Base-by-base conservation (phyloP, 805 yeast species). In the Kluyveromyces siamensis region DNA sequence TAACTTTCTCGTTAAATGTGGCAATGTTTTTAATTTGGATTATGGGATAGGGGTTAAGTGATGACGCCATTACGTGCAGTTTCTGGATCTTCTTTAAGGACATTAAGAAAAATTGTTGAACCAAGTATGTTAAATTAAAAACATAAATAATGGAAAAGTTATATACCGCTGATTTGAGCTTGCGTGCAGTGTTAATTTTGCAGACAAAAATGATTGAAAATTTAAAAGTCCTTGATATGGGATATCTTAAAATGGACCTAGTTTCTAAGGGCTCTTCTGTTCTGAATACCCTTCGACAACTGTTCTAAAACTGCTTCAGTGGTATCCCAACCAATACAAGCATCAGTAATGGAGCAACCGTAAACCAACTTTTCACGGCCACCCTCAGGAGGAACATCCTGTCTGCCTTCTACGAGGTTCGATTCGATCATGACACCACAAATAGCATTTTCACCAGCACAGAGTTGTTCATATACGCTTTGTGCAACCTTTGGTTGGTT, bases 401-500 rank as follows among this genome's bases (percentile, higher is more conserved):
- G 99, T 72, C 95, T 84, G 47, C 99, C 99, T 66, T 85, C 97
- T 52, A 76, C 77, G 57, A 93, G 79, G 65, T 91, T 87, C 50
- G 95, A 83, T 75, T 93, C 99, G 63, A 93, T 89, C 99, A 93
- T 93, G 50, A 93, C 80, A 57, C 99, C 99, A 67, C 95, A 84
- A 53, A 93, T 83, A 48, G 77, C 67, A 37, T 72, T 73, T 60
- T 83, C 85, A 56, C 99, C 99, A 5, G 70, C 74, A 14, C 79
- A 68, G 45, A 93, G 68, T 70, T 93, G 99, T 54, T 82, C 83
- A 53, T 88, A 85, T 50, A 93, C 80, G 41, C 72, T 77, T 25
- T 77, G 76, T 25, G 90, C 88, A 13, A 91, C 99, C 63, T 75
- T 79, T 43, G 98, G 97, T 73, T 91, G 99, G 70, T 91, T 91